phyloP scores from a whole-genome alignment of 2,329 filamentous ascomycete species.

The Aspergillus sp. region DNA sequence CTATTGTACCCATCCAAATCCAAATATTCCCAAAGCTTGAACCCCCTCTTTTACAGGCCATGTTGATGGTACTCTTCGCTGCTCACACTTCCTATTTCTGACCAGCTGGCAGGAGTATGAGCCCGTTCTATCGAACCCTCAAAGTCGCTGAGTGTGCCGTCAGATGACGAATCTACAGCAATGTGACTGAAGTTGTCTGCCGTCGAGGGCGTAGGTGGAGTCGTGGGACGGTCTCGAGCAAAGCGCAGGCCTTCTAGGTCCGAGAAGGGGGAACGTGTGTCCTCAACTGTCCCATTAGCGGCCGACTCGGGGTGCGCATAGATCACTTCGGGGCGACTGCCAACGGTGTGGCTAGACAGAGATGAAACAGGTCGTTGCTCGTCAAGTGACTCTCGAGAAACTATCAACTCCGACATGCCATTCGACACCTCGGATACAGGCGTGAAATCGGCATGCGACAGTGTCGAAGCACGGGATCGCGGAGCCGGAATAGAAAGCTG shows the following conservation, averaged over 20 bases:
- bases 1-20: neutral
- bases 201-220: slow-evolving; percentile 43
- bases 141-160: slow-evolving; percentile 46
- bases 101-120: slow-evolving; percentile 49
- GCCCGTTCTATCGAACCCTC: slow-evolving; percentile 37
- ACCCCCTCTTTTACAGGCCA: slow-evolving; percentile 20
- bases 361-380: slow-evolving; percentile 7
- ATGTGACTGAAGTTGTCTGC: slow-evolving; percentile 45
- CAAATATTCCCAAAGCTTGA: neutral
- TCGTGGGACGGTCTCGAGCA: slow-evolving; percentile 34
- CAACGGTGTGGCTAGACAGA: slow-evolving; percentile 41
- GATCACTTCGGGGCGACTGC: slow-evolving; percentile 33
- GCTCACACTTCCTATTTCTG: slow-evolving; percentile 50
- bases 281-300: slow-evolving; percentile 26
- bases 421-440: slow-evolving; percentile 50
- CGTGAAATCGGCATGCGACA: slow-evolving; percentile 49
- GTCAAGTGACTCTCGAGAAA: neutral
- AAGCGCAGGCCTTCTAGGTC: slow-evolving; percentile 24
- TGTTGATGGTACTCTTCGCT: slow-evolving; percentile 42
- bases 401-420: slow-evolving; percentile 11
- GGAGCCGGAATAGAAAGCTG: slow-evolving; percentile 39
- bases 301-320: slow-evolving; percentile 37
- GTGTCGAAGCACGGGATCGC: slow-evolving; percentile 47
- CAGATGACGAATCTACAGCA: slow-evolving; percentile 37
- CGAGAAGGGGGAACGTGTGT: slow-evolving; percentile 27